A percentile compares a stretch with the other conserved stretches of the same genome.
Evolutionary conservation across 1,284 basidiomycete species (phyloP).

Genomic region (Leccinum subrobustum): DNA sequence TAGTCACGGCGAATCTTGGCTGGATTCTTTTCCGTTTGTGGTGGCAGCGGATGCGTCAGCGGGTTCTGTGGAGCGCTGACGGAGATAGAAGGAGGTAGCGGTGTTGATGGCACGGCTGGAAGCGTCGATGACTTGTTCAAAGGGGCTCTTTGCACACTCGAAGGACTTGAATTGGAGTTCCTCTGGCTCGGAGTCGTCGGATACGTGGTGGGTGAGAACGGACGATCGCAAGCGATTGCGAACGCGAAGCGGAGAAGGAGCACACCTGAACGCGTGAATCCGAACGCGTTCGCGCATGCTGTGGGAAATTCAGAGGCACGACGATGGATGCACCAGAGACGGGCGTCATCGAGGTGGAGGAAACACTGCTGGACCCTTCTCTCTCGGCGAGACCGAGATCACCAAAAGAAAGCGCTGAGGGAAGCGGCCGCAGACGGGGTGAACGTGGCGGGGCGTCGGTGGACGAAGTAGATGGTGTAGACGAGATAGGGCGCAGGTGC

Average conservation of each 20-base stretch:
- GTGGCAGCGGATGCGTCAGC: conserved; percentile 32
- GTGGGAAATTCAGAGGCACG: not conserved
- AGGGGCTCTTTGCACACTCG: conserved; percentile 60
- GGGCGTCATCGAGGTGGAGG: not conserved
- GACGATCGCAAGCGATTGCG: conserved; percentile 30
- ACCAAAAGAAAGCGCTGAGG: conserved; percentile 5
- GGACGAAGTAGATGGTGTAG: not conserved
- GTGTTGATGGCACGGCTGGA: conserved; percentile 50
- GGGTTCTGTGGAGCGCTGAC: conserved; percentile 56
- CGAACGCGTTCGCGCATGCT: not conserved
- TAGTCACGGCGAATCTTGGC: conserved; percentile 49
- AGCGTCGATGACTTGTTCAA: conserved; percentile 54
- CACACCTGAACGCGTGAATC: not conserved
- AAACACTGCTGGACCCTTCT: not conserved
- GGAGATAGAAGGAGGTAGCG: conserved; percentile 56
- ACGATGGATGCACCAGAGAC: not conserved
- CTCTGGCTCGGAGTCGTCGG: conserved; percentile 68
- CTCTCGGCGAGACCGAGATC: not conserved
- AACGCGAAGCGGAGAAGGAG: not conserved
- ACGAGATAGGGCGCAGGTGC: not conserved
- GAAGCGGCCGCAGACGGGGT: conserved; percentile 26
- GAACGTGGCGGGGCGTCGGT: conserved; percentile 38
- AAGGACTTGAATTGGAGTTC: conserved; percentile 33
- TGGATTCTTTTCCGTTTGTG: conserved; percentile 49
- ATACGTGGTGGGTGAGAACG: conserved; percentile 43